Conservation (phyloP, 208 protist species). For the Leishmania mexicana region DNA sequence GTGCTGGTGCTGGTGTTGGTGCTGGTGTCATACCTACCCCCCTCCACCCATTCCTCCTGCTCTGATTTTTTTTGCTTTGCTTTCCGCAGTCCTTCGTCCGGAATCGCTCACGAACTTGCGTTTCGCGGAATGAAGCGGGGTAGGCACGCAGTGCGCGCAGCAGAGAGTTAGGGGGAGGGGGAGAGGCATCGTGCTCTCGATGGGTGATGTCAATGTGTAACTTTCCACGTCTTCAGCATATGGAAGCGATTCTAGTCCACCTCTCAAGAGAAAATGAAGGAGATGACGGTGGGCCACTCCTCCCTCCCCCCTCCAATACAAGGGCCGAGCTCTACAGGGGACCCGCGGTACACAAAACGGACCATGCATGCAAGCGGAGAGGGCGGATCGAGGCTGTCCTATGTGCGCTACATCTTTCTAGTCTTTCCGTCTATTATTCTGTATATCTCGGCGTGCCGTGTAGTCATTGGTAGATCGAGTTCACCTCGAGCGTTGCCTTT, state of each 20-base stretch:
- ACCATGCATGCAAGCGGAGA: not conserved
- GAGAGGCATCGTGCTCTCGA: too few relatives aligned
- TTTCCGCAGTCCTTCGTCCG: not conserved
- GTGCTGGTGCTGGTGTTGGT: not conserved
- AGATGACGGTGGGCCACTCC: too few relatives aligned
- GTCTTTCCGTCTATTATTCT: not conserved
- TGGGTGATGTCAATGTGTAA: too few relatives aligned
- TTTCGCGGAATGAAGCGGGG: not conserved
- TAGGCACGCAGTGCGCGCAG: too few relatives aligned
- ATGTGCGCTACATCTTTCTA: not conserved
- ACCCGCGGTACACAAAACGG: not conserved
- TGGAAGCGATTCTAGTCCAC: too few relatives aligned
- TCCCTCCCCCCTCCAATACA: too few relatives aligned
- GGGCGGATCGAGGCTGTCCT: not conserved
- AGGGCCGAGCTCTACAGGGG: too few relatives aligned
- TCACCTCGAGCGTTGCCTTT: not conserved
- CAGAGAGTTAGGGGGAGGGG: not conserved
- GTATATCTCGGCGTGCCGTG: not conserved
- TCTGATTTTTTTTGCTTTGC: slow-evolving; percentile 5
- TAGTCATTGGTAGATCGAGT: not conserved
- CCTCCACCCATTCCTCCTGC: not conserved
- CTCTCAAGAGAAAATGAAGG: too few relatives aligned
- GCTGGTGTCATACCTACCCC: not conserved
- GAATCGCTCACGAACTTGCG: not conserved
- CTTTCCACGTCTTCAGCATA: too few relatives aligned